Evolutionary conservation across 768 basidiomycete genomes (phyloP), one percentile per base, ranked within the genome.

Genomic region (Fomitopsis serialis): DNA sequence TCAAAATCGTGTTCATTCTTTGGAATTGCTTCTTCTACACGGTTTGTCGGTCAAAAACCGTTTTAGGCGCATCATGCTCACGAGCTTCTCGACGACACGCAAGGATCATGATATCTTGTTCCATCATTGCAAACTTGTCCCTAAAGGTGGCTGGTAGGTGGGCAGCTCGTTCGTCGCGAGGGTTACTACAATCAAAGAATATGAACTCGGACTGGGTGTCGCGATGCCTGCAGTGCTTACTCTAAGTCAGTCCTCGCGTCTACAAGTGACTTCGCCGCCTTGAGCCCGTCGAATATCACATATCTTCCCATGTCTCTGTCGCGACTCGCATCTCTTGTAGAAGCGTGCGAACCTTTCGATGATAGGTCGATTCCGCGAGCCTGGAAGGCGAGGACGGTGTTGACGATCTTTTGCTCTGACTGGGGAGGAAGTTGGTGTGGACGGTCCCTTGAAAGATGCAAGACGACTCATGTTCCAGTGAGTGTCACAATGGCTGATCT

Each of bases 191-290:
- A 45, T 9, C 17, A 6, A 42, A 44, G 25, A 5, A 9, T 37
- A 25, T 17, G 53, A 10, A 15, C 32, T 40, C 37, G 15, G 15
- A 17, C 6, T 40, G 34, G 15, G 15, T 8, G 15, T 34, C 15
- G 22, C 12, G 23, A 22, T 44, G 45, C 12, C 11, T 37, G 27
- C 12, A 23, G 42, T 42, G 74, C 84, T 61, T 71, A 94, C 92
- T 92, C 87, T 56, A 96, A 76, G 63, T 92, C 89, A 15, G 92
- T 96, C 19, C 89, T 77, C 17, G 87, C 71, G 62, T 95, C 89
- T 2, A 91, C 78, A 32, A 92, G 73, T 50, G 74, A 80, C 55
- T 78, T 83, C 8, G 79, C 81, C n/a, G 87, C 80, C 59, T 84
- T 89, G 36, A 92, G 69, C 8, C 92, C 92, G 63, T 95, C 91